A percentile compares a stretch with the other conserved stretches of the same genome.
phyloP scores from a whole-genome alignment of 2,329 filamentous ascomycete genomes.

The Lasiodiplodia theobromae region DNA sequence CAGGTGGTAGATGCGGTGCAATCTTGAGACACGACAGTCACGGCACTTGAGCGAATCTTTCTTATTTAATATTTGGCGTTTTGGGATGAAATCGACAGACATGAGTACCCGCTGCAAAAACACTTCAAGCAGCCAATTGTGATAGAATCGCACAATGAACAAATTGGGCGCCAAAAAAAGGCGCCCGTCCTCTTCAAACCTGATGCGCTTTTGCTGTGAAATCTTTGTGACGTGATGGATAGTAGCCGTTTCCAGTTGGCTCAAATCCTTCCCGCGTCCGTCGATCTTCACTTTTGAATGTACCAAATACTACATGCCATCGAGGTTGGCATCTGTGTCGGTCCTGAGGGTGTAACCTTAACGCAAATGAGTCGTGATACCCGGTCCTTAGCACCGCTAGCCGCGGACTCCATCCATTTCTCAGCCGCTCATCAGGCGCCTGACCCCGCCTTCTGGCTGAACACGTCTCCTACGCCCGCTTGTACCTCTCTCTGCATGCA shows the following conservation, averaged over 20 bases:
- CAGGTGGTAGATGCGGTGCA: constrained; percentile 62
- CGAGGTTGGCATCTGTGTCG: neutral
- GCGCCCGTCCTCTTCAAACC: neutral
- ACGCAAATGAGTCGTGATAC: neutral
- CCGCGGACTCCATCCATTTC: neutral
- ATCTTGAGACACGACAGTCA: neutral
- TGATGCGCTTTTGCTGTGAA: neutral
- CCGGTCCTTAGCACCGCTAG: neutral
- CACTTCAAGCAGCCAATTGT: constrained; percentile 21
- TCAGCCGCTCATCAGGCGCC: too few relatives aligned
- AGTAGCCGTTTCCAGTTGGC: neutral
- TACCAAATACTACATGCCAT: neutral
- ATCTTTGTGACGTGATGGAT: neutral
- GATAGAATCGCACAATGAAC: constrained; percentile 22
- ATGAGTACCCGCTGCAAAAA: constrained; percentile 22
- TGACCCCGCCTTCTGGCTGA: neutral
- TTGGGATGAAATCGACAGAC: constrained; percentile 6
- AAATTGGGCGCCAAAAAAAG: neutral
- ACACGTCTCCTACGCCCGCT: neutral
- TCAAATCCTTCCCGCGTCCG: neutral
- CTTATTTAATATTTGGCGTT: constrained; percentile 7
- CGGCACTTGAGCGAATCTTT: constrained; percentile 13
- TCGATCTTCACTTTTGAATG: neutral
- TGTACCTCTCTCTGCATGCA: neutral
- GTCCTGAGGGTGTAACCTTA: neutral